Evolutionary conservation across 179 eudicot species (phyloP), one percentile per base, ranked within the genome.

Genomic region (Pouteria campechiana): DNA sequence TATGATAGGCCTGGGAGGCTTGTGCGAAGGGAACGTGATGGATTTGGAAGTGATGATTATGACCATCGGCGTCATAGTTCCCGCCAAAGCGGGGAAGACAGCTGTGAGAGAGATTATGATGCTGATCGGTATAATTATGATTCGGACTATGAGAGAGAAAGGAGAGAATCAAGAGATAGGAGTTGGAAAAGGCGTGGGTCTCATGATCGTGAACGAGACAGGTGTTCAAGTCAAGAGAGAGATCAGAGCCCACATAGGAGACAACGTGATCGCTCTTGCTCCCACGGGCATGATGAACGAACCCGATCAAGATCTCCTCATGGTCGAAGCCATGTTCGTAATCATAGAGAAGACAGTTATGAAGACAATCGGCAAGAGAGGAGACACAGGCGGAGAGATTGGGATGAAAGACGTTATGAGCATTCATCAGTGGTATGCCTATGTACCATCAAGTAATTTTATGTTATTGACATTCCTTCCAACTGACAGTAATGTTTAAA

Each of bases 151-250:
- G 94, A 90, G 23, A 63, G 90, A 64, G 70, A 81, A 49, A 64
- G 79, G 57, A 70, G 70, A 40, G n/a, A n/a, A n/a, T n/a, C n/a
- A n/a, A 79, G 87, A 65, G 98, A 75, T 23, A 69, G 87, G 30
- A 77, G 73, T 58, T 82, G 96, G 98, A 72, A 77, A 46, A 64
- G 94, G 49, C 94, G 78, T 46, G 88, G 61, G 55, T 82, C 96
- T 27, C 82, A 82, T 36, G 97, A 89, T 12, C 69, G 86, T 37
- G 84, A 83, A 23, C 78, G 72, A 57, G 95, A 86, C 23, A 72
- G 76, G 52, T 70, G 68, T 41, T 41, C 44, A 43, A 89, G 95
- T 50, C 73, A 72, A 32, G 97, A 85, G 55, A 67, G 70, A 48
- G 93, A 90, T 58, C 52, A 61, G 41, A 86, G 93, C 61, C 90